Evolutionary conservation across 2,329 filamentous ascomycete genomes (phyloP), one percentile per base, ranked within the genome.

Genomic region (Colletotrichum spinosum): DNA sequence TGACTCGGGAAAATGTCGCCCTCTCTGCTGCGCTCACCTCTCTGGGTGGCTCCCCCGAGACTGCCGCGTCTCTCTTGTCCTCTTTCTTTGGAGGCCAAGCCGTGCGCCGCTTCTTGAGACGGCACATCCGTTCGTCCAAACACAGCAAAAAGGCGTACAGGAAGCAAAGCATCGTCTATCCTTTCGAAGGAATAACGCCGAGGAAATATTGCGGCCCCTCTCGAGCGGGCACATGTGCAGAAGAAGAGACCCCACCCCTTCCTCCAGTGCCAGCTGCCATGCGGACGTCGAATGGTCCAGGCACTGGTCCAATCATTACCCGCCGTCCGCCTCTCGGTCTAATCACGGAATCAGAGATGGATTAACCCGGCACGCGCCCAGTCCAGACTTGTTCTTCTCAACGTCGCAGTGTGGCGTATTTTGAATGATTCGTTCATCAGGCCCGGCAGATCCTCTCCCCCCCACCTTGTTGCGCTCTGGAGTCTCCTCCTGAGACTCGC

Each of bases 61-160:
- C n/a, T 41, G 45, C 12, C 55, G 42, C 15, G 15, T 44, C 13
- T 9, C 17, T 35, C 25, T 12, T 25, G 42, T 12, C 45, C 15
- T 46, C 25, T 42, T 35, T 39, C 42, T 45, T n/a, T 46, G 46
- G 39, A 8, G 51, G 45, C 51, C 35, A 50, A 54, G 45, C 51
- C 51, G 46, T 55, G 45, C 39, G 35, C 46, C 45, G 10, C 33
- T 46, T 35, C 41, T 55, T 48, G 51, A 65, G 57, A 65, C 46
- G 57, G 62, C 51, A 65, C 46, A 56, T 60, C 37, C 46, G 62
- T 65, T 65, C 62, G 55, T 65, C 62, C 62, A 65, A 65, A 65
- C 55, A 51, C 57, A 25, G 51, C 57, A 52, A 55, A 17, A 38
- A 48, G 41, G 62, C 44, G 15, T 11, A n/a, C 38, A 55, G 57